Conservation (phyloP, 768 basidiomycete species). For the Tulasnella sp. region DNA sequence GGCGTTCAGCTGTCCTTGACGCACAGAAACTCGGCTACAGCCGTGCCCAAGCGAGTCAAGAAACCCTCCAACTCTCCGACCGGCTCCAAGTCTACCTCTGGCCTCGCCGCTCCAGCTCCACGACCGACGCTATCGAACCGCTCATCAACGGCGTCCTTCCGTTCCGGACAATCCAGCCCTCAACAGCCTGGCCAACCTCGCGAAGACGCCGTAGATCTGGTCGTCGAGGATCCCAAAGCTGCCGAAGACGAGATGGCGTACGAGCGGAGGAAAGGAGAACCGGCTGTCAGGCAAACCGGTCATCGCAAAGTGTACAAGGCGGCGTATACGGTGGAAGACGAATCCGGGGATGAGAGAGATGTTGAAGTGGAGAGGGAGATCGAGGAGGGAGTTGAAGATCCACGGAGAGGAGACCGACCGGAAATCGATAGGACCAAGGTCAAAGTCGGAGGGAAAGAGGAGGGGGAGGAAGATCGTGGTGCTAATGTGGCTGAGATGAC, state of each 20-base stretch:
- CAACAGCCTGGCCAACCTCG: slow-evolving; percentile 19
- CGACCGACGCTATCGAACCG: slow-evolving; percentile 16
- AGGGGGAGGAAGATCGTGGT: slow-evolving; percentile 9
- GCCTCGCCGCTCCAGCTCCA: slow-evolving; percentile 14
- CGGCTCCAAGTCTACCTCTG: background rate
- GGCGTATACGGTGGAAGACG: slow-evolving; percentile 26
- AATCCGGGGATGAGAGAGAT: slow-evolving; percentile 27
- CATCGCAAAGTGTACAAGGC: slow-evolving; percentile 43
- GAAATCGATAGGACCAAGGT: slow-evolving; percentile 33
- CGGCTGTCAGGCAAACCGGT: slow-evolving; percentile 27
- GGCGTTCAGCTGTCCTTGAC: slow-evolving; percentile 42
- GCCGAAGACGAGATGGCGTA: slow-evolving; percentile 40
- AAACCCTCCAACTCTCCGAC: background rate
- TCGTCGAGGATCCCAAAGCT: slow-evolving; percentile 56
- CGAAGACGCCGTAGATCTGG: slow-evolving; percentile 72
- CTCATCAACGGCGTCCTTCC: slow-evolving; percentile 1
- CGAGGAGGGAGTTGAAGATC: slow-evolving; percentile 26
- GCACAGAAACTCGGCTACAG: slow-evolving; percentile 13
- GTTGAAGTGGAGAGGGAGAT: slow-evolving; percentile 31
- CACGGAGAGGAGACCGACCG: slow-evolving; percentile 50
- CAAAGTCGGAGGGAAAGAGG: background rate
- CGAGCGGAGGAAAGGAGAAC: slow-evolving; percentile 53
- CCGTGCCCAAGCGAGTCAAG: background rate
- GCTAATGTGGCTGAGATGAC: slow-evolving; percentile 21
- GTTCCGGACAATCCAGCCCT: background rate